These are phyloP conservation scores for Hamigera avellanea DNA, from an alignment of 495 filamentous ascomycete genomes.

Conservation along the genomic window DNA sequence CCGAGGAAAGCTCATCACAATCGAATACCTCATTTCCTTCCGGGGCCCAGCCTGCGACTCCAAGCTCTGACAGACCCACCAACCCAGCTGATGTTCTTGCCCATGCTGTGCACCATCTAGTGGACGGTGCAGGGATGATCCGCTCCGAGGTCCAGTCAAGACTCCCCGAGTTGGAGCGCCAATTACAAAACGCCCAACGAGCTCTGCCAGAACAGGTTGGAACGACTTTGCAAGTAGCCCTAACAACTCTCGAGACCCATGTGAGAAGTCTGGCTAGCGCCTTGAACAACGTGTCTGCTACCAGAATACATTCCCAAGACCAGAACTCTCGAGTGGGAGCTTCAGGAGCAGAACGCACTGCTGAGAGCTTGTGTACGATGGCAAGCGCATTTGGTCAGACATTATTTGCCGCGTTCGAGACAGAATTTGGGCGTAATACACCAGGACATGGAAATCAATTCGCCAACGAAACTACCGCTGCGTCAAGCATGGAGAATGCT, in stretches of 20 bases:
- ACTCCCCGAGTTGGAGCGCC: slow-evolving; percentile 28
- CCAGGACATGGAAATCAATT: background rate
- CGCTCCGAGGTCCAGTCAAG: slow-evolving; percentile 25
- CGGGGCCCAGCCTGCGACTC: slow-evolving; percentile 5
- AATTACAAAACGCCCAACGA: slow-evolving; percentile 27
- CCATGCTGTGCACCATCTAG: slow-evolving; percentile 21
- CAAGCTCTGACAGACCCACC: slow-evolving; percentile 7
- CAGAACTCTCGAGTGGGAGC: slow-evolving; percentile 24
- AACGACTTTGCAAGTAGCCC: slow-evolving; percentile 25
- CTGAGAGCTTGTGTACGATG: slow-evolving; percentile 30
- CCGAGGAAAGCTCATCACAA: slow-evolving; percentile 8
- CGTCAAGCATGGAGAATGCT: too few relatives aligned
- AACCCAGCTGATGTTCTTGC: slow-evolving; percentile 20
- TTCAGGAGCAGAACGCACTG: slow-evolving; percentile 28
- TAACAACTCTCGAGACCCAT: slow-evolving; percentile 31
- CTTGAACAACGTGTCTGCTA: slow-evolving; percentile 30
- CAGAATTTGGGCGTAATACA: slow-evolving; percentile 19
- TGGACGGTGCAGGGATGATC: slow-evolving; percentile 23
- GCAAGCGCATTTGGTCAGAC: slow-evolving; percentile 35
- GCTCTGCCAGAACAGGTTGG: slow-evolving; percentile 31
- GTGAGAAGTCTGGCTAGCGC: slow-evolving; percentile 24
- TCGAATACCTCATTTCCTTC: slow-evolving; percentile 6
- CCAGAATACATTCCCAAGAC: slow-evolving; percentile 24
- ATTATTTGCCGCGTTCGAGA: slow-evolving; percentile 28
- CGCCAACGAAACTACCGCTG: background rate